phyloP scores from a whole-genome alignment of 805 yeast species.

The Komagataella pastoris region DNA sequence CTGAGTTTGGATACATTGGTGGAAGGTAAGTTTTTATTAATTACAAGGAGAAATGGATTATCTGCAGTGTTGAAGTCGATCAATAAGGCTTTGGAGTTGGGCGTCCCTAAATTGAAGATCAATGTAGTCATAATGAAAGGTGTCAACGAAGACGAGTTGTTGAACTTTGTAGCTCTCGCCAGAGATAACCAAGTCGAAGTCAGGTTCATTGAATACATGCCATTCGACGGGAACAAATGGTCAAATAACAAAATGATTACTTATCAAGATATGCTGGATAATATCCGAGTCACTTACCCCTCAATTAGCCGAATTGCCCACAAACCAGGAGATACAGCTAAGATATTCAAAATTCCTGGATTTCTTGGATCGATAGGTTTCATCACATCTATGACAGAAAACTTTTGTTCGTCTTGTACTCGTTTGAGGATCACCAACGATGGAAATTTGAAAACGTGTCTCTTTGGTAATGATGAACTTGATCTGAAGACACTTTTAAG shows the following conservation, averaged over 20 bases:
- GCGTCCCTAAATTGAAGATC: constrained; percentile 30
- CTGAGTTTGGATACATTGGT: constrained; percentile 35
- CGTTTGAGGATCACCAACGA: constrained; percentile 36
- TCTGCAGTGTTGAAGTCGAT: constrained; percentile 28
- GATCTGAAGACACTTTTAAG: constrained; percentile 31
- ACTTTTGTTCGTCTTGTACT: constrained; percentile 40
- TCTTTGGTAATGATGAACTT: constrained; percentile 38
- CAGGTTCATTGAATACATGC: constrained; percentile 46
- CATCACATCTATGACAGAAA: constrained; percentile 41
- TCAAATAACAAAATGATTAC: constrained; percentile 27
- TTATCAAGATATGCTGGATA: constrained; percentile 26
- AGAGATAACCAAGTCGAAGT: constrained; percentile 27
- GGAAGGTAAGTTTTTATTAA: constrained; percentile 33
- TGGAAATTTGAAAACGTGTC: constrained; percentile 40
- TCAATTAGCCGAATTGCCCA: constrained; percentile 9
- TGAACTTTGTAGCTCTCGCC: constrained; percentile 30
- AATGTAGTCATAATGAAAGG: constrained; percentile 37
- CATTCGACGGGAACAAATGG: constrained; percentile 45
- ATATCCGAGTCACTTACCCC: constrained; percentile 19
- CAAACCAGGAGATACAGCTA: constrained; percentile 35
- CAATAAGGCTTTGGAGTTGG: constrained; percentile 27
- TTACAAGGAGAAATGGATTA: constrained; percentile 38
- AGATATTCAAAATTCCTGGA: constrained; percentile 26
- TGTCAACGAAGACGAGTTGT: constrained; percentile 36
- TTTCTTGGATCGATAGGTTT: constrained; percentile 34